A percentile compares a stretch with the other conserved stretches of the same genome.
Conservation (phyloP, 371 early-diverging fungal genomes). For the Capillidium rhysosporum region DNA sequence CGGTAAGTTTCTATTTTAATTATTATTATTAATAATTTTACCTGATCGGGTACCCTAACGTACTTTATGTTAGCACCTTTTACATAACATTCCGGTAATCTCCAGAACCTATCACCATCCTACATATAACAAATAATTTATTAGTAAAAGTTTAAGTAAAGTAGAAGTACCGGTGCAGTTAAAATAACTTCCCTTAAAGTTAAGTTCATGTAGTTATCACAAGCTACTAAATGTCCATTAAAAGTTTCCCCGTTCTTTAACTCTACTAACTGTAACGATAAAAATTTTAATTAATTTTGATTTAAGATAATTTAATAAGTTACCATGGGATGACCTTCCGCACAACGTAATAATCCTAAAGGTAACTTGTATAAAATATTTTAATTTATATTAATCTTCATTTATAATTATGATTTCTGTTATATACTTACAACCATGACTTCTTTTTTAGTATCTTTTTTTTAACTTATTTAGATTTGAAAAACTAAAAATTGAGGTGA, state of each 20-base stretch:
- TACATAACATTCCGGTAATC: slow-evolving; percentile 77
- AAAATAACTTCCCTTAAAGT: slow-evolving; percentile 87
- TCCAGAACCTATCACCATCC: slow-evolving; percentile 87
- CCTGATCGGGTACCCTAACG: slow-evolving; percentile 76
- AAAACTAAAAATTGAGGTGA: too few species aligned
- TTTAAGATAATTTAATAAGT: slow-evolving; percentile 1
- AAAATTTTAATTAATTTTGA: neutral
- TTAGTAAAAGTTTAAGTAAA: slow-evolving; percentile 13
- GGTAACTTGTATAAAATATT: slow-evolving; percentile 39
- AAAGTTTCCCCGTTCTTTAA: slow-evolving; percentile 95
- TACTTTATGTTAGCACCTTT: slow-evolving; percentile 90
- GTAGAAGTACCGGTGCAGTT: slow-evolving; percentile 49
- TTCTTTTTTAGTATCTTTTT: too few species aligned
- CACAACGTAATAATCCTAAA: slow-evolving; percentile 69
- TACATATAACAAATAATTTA: slow-evolving; percentile 23
- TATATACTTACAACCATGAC: too few species aligned
- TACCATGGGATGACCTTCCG: slow-evolving; percentile 75
- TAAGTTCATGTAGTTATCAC: slow-evolving; percentile 97
- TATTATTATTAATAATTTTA: slow-evolving; percentile 10
- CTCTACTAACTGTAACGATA: slow-evolving; percentile 55
- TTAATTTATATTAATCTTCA: neutral
- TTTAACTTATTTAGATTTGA: too few species aligned
- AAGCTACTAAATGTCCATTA: slow-evolving; percentile 90
- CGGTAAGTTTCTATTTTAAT: slow-evolving; percentile 7
- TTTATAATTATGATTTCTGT: too few species aligned